A percentile compares a stretch with the other conserved stretches of the same genome.
These are phyloP conservation scores for Ulota crispa DNA, from an alignment of 225 moss, liverwort and hornwort species.

Conservation along the genomic window DNA sequence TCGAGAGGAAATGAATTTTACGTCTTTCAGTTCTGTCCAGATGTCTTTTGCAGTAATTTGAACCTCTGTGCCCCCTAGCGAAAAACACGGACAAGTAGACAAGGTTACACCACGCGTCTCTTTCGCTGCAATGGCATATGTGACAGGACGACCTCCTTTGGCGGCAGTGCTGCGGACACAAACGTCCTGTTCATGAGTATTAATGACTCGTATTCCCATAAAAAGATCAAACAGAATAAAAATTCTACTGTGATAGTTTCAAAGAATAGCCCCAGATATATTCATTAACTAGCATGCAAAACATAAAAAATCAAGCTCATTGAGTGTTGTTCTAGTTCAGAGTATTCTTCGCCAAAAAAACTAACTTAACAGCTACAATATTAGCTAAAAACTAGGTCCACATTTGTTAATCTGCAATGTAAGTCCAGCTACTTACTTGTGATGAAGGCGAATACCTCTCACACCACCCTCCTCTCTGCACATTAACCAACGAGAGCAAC, in stretches of 20 bases:
- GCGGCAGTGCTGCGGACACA: slow-evolving; percentile 59
- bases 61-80: slow-evolving; percentile 66
- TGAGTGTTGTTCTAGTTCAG: not conserved
- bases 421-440: slow-evolving; percentile 63
- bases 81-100: slow-evolving; percentile 84
- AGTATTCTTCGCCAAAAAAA: not conserved
- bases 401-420: slow-evolving; percentile 20
- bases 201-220: slow-evolving; percentile 10
- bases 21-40: slow-evolving; percentile 83
- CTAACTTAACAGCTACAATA: not conserved
- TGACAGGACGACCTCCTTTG: slow-evolving; percentile 71
- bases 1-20: slow-evolving; percentile 22
- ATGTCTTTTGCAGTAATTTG: slow-evolving; percentile 81
- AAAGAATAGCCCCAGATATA: slow-evolving; percentile 2
- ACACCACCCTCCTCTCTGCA: slow-evolving; percentile 88
- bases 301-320: slow-evolving; percentile 1
- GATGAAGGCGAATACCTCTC: slow-evolving; percentile 85
- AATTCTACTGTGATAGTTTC: not conserved
- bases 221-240: not conserved
- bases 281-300: not conserved
- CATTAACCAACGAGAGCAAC: slow-evolving; percentile 16
- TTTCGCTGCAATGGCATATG: slow-evolving; percentile 91
- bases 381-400: not conserved
- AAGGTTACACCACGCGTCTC: slow-evolving; percentile 76
- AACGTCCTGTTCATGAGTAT: slow-evolving; percentile 24